Percentiles rank a stretch among this genome's conserved stretches.
Conservation (phyloP, 2,329 filamentous ascomycete genomes). For the Decorospora gaudefroyi region DNA sequence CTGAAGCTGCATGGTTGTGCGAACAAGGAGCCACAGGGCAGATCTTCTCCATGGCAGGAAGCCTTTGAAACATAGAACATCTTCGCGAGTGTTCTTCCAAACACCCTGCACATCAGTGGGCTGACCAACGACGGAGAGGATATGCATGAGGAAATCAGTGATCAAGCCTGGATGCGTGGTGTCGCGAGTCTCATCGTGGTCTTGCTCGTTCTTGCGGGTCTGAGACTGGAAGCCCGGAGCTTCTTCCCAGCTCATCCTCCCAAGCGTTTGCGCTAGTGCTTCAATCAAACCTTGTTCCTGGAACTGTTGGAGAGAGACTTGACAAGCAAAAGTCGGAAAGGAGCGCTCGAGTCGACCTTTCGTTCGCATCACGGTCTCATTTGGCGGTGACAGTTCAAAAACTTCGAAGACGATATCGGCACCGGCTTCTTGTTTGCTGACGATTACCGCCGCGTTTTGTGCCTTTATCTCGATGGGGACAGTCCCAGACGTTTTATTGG, state of each 20-base stretch:
- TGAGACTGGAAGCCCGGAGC: slow-evolving; percentile 43
- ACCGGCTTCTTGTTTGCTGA: slow-evolving; percentile 38
- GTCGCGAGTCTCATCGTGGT: slow-evolving; percentile 54
- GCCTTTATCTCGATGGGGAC: slow-evolving; percentile 50
- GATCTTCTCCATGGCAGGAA: slow-evolving; percentile 57
- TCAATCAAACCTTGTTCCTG: slow-evolving; percentile 20
- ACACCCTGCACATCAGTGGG: slow-evolving; percentile 38
- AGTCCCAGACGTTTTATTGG: slow-evolving; percentile 5
- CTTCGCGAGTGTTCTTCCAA: slow-evolving; percentile 60
- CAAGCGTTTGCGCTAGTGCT: slow-evolving; percentile 40
- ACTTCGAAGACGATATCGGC: slow-evolving; percentile 46
- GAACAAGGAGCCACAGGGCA: slow-evolving; percentile 60
- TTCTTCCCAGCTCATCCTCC: slow-evolving; percentile 46
- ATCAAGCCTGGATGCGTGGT: slow-evolving; percentile 57
- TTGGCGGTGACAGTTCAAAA: slow-evolving; percentile 55
- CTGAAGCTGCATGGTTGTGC: slow-evolving; percentile 55
- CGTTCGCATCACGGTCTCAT: slow-evolving; percentile 46
- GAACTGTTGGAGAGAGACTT: slow-evolving; percentile 35
- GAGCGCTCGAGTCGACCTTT: slow-evolving; percentile 50
- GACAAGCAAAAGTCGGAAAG: slow-evolving; percentile 53
- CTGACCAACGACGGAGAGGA: slow-evolving; percentile 47
- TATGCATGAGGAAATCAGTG: slow-evolving; percentile 56
- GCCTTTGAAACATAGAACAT: slow-evolving; percentile 54
- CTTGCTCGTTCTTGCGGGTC: slow-evolving; percentile 47
- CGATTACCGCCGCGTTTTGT: slow-evolving; percentile 56